Conservation (phyloP, 495 filamentous ascomycete species). For the Chaetomium tenue region DNA sequence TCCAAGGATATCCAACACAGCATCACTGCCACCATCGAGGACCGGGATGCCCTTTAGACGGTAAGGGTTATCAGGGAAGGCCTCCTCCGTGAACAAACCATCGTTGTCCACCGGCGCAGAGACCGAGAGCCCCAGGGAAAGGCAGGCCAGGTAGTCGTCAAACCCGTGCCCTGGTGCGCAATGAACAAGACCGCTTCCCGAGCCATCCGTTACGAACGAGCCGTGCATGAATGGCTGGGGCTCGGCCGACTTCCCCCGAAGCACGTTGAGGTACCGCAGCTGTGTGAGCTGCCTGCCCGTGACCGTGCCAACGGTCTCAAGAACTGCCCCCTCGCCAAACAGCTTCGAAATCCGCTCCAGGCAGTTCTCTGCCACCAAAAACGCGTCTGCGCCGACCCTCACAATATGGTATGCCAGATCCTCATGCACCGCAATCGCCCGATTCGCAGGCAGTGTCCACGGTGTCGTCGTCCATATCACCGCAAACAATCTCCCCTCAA, state of each 20-base stretch:
- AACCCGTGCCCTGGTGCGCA: constrained; percentile 92
- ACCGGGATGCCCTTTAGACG: constrained; percentile 50
- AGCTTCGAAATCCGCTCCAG: constrained; percentile 48
- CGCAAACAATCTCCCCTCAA: constrained; percentile 55
- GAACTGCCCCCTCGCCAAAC: constrained; percentile 28
- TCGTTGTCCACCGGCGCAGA: constrained; percentile 79
- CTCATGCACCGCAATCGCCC: constrained; percentile 74
- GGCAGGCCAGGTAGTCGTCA: constrained; percentile 90
- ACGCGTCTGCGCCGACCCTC: constrained; percentile 51
- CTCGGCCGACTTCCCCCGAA: constrained; percentile 52
- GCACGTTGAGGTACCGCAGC: constrained; percentile 63
- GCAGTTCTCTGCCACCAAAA: constrained; percentile 61
- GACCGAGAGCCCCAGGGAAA: constrained; percentile 59
- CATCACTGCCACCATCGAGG: constrained; percentile 58
- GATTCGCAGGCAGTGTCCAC: constrained; percentile 94
- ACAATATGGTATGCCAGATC: constrained; percentile 73
- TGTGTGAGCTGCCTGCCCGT: constrained; percentile 63
- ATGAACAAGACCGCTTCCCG: constrained; percentile 91
- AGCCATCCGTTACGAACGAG: constrained; percentile 80
- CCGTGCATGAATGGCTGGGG: constrained; percentile 72
- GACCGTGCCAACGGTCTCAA: constrained; percentile 57
- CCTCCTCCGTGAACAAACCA: constrained; percentile 74
- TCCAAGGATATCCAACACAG: constrained; percentile 64
- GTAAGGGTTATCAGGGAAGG: constrained; percentile 63
- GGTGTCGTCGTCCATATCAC: constrained; percentile 98